These are phyloP conservation scores for Boletus semigastroideus DNA, from an alignment of 1,284 basidiomycete species.

Conservation along the genomic window DNA sequence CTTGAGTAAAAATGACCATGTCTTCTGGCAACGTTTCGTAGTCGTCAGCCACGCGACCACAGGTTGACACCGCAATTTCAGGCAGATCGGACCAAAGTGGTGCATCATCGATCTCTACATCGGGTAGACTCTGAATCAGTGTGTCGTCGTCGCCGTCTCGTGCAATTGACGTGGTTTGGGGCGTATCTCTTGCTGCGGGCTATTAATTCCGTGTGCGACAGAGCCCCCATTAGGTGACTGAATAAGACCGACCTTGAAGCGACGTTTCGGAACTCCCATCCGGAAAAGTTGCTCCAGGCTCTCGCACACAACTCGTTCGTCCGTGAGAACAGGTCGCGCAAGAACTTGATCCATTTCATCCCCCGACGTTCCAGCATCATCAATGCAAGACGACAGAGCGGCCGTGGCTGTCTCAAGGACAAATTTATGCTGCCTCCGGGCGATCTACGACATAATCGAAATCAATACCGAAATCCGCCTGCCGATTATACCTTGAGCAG, in stretches of 20 bases:
- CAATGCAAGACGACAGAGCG: slow-evolving; percentile 19
- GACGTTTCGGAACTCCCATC: slow-evolving; percentile 40
- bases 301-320: slow-evolving; percentile 42
- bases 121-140: slow-evolving; percentile 16
- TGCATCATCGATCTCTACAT: slow-evolving; percentile 8
- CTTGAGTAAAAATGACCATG: slow-evolving; percentile 15
- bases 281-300: slow-evolving; percentile 51
- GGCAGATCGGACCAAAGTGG: slow-evolving; percentile 20
- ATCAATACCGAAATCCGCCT: slow-evolving; percentile 13
- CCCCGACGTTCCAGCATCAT: slow-evolving; percentile 6
- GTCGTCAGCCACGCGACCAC: background rate
- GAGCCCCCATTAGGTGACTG: background rate
- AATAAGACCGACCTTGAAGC: slow-evolving; percentile 49
- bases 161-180: slow-evolving; percentile 4
- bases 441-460: slow-evolving; percentile 22
- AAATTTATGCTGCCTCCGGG: slow-evolving; percentile 23
- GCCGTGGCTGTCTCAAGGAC: slow-evolving; percentile 18
- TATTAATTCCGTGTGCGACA: slow-evolving; percentile 11
- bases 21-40: slow-evolving; percentile 8
- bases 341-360: slow-evolving; percentile 11
- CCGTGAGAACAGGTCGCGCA: slow-evolving; percentile 26
- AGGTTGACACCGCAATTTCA: slow-evolving; percentile 10
- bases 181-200: slow-evolving; percentile 10
- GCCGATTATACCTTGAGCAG: slow-evolving; percentile 50
- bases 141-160: slow-evolving; percentile 27